Evolutionary conservation across 805 yeast genomes (phyloP), one percentile per base, ranked within the genome.

Genomic region (Metschnikowia colocasiae): DNA sequence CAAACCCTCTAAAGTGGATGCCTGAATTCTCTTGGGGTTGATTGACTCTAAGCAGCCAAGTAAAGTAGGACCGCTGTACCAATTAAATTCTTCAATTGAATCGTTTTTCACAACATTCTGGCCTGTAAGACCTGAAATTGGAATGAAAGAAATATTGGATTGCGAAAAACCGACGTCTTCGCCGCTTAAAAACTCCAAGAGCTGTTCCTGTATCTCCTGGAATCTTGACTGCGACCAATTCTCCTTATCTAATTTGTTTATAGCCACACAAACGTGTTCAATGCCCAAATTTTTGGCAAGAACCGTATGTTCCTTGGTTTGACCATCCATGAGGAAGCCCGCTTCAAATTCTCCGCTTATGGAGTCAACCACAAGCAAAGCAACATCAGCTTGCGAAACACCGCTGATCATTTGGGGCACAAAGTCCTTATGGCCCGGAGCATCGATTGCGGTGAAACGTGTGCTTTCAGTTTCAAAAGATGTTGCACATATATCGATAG

Each of bases 341-440:
- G 82, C 71, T 62, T 85, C 91, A 59, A 85, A 86, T 18, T 86
- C 89, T 32, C 83, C 81, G 1, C 72, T 69, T 34, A 75, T 71
- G 2, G 87, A 62, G 61, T 87, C 95, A 16, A 87, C 80, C 9
- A 87, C 87, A 33, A 86, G 69, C 15, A 87, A 69, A 0, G 91
- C 91, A 36, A 82, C 62, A 57, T 87, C 94, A 0, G 94, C 91
- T 58, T 85, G 90, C 2, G 85, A 68, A 1, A 87, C 85, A 25
- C 95, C 95, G 25, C 87, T 85, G 54, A 87, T 85, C 89, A 87
- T 85, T 57, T 85, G 87, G 3, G 95, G 95, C 27, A 87, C 86
- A 62, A 84, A 87, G 58, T 87, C 94, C 50, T 76, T 74, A 63
- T 87, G 95, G 0, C 95, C 95, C 0, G 95, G 95, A 0, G 95